These are phyloP conservation scores for Apophysomyces sp. DNA, from an alignment of 371 early-diverging fungal genomes.

Conservation along the genomic window DNA sequence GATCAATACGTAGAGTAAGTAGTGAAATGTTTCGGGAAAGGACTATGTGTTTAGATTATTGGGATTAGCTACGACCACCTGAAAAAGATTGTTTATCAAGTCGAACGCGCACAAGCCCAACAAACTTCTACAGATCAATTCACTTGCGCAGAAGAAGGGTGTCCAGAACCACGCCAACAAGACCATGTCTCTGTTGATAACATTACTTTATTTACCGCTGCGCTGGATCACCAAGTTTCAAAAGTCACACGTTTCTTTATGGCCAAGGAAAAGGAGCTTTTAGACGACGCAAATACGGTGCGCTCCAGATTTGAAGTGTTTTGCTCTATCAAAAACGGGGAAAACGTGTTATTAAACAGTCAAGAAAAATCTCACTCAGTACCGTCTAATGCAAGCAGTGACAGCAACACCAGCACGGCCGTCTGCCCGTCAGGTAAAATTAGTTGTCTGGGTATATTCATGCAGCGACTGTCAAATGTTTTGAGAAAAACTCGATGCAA, in stretches of 20 bases:
- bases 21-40: neutral
- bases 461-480: neutral
- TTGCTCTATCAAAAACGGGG: neutral
- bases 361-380: neutral
- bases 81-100: constrained; percentile 17
- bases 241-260: constrained; percentile 16
- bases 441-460: neutral
- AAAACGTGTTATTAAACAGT: neutral
- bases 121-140: neutral
- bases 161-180: neutral
- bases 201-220: constrained; percentile 3
- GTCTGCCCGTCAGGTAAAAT: neutral
- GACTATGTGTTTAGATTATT: neutral
- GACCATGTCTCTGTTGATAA: neutral
- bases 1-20: constrained; percentile 23
- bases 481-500: neutral
- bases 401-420: neutral
- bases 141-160: neutral
- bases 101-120: constrained; percentile 14
- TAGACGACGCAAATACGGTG: constrained; percentile 9
- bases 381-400: neutral
- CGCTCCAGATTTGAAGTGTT: neutral
- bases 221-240: constrained; percentile 14
- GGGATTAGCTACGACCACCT: constrained; percentile 14
- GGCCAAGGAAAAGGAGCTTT: constrained; percentile 2